Percentiles rank a stretch among this genome's conserved stretches.
phyloP scores from a whole-genome alignment of 148 eudicot genomes.

The Selenicereus undatus region DNA sequence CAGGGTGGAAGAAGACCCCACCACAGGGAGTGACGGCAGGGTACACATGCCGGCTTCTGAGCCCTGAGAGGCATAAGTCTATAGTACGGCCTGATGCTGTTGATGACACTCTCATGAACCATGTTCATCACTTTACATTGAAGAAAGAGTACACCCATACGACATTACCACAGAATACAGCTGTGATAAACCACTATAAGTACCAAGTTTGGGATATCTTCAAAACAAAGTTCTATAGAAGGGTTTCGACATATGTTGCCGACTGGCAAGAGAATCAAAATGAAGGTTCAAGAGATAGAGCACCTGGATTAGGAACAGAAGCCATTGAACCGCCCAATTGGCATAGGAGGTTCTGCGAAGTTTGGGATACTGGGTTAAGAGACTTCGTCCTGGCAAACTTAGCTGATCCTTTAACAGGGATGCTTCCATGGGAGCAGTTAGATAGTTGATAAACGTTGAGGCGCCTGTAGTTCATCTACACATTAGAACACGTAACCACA shows the following conservation, averaged over 20 bases:
- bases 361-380: conserved; percentile 86
- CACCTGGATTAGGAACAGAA: conserved; percentile 91
- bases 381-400: conserved; percentile 71
- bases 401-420: conserved; percentile 61
- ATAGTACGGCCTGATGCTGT: conserved; percentile 74
- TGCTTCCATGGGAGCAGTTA: conserved; percentile 73
- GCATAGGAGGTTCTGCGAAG: conserved; percentile 66
- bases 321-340: conserved; percentile 80
- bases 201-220: conserved; percentile 94
- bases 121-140: conserved; percentile 85
- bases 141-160: conserved; percentile 48
- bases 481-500: conserved; percentile 23
- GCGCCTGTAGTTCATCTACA: conserved; percentile 17
- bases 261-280: conserved; percentile 91
- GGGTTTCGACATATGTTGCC: conserved; percentile 90
- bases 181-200: conserved; percentile 78
- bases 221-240: conserved; percentile 71
- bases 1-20: conserved; percentile 62
- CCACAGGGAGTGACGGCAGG: conserved; percentile 64
- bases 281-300: conserved; percentile 83
- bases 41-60: conserved; percentile 83
- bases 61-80: conserved; percentile 91
- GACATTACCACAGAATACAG: conserved; percentile 46
- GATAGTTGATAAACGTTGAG: conserved; percentile 12
- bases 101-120: conserved; percentile 59